These are phyloP conservation scores for Capillidium rhysosporum DNA, from an alignment of 371 early-diverging fungal species.

Conservation along the genomic window DNA sequence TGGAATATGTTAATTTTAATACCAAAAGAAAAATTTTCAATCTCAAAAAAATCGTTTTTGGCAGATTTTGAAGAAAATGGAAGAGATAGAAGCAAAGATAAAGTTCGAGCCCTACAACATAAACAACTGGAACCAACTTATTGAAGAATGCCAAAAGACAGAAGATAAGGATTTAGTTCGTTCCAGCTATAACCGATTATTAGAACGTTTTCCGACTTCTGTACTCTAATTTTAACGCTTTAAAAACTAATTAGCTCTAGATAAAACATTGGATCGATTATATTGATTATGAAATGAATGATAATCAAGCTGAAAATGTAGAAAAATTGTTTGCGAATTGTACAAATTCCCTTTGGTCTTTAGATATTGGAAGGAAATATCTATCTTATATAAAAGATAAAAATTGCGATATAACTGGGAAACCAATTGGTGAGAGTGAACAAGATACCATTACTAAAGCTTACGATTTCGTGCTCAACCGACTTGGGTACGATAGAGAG, in stretches of 20 bases:
- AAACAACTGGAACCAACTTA: conserved; percentile 44
- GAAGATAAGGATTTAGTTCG: conserved; percentile 37
- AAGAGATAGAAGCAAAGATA: conserved; percentile 29
- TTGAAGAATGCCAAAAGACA: conserved; percentile 29
- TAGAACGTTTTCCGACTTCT: conserved; percentile 66
- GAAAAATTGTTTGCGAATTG: conserved; percentile 73
- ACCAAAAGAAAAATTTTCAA: too few relatives aligned
- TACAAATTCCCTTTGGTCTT: conserved; percentile 52
- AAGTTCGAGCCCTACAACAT: conserved; percentile 31
- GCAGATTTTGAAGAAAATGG: not conserved
- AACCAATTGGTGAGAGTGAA: conserved; percentile 36
- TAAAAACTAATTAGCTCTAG: conserved; percentile 17
- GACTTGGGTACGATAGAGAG: conserved; percentile 79
- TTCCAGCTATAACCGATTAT: conserved; percentile 45
- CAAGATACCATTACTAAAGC: conserved; percentile 54
- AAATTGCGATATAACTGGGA: conserved; percentile 30
- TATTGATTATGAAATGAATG: conserved; percentile 63
- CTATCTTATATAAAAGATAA: conserved; percentile 64
- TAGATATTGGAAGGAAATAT: conserved; percentile 80
- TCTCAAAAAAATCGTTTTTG: too few relatives aligned
- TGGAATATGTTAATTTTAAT: too few relatives aligned
- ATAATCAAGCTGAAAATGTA: conserved; percentile 46
- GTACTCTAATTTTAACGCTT: conserved; percentile 15
- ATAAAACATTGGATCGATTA: conserved; percentile 64
- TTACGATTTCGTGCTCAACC: conserved; percentile 69